phyloP scores from a whole-genome alignment of 108 stramenopile species.

The Cyclotella sp. region DNA sequence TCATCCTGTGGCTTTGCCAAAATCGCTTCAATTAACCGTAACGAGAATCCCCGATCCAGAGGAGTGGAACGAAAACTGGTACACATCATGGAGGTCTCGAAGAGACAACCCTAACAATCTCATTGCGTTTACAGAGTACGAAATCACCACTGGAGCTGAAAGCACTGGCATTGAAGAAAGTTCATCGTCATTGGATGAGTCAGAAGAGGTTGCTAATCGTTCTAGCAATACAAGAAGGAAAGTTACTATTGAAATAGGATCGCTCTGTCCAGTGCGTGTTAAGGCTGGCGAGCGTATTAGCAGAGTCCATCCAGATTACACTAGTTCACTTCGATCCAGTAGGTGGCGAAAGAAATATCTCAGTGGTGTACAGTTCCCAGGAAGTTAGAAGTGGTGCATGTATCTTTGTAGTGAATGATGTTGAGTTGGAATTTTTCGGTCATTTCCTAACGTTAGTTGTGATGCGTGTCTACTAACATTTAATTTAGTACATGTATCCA shows the following conservation, averaged over 20 bases:
- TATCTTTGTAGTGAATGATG: neutral
- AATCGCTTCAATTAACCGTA: conserved; percentile 77
- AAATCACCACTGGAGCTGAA: conserved; percentile 9
- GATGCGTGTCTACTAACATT: neutral
- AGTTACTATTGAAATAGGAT: conserved; percentile 67
- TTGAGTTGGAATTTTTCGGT: neutral
- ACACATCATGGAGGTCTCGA: conserved; percentile 66
- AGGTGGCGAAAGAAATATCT: conserved; percentile 87
- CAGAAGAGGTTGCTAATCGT: neutral
- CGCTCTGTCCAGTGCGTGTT: conserved; percentile 61
- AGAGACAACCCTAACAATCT: conserved; percentile 53
- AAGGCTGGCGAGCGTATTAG: conserved; percentile 78
- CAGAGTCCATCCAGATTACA: conserved; percentile 67
- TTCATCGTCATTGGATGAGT: neutral
- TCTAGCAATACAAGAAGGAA: conserved; percentile 30
- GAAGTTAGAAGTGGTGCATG: neutral
- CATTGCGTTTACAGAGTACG: conserved; percentile 27
- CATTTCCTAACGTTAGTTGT: neutral
- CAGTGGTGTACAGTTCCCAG: conserved; percentile 27
- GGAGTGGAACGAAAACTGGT: conserved; percentile 85
- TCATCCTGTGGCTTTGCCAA: conserved; percentile 64
- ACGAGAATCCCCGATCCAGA: conserved; percentile 63
- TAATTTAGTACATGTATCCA: conserved; percentile 44
- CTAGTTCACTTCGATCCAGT: conserved; percentile 76
- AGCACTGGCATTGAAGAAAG: neutral